These are phyloP conservation scores for Tricholoma furcatifolium DNA, from an alignment of 768 basidiomycete genomes.

Conservation along the genomic window DNA sequence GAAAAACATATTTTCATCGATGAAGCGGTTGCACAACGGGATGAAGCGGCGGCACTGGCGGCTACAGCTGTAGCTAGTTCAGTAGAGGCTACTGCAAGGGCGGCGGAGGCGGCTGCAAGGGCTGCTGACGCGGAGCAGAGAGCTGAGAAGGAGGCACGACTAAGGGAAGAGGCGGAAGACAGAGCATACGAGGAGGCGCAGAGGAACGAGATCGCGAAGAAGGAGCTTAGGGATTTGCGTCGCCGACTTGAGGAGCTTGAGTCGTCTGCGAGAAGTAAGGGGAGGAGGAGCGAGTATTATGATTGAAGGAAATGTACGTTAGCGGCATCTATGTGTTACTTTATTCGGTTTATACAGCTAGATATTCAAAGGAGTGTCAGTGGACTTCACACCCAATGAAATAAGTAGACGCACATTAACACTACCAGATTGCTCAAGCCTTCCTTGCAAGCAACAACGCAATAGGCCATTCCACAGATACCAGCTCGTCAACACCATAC, in stretches of 20 bases:
- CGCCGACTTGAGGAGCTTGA: conserved; percentile 13
- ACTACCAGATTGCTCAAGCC: background rate
- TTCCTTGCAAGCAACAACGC: conserved; percentile 39
- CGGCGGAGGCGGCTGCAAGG: conserved; percentile 10
- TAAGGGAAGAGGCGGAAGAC: conserved; percentile 14
- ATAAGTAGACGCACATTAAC: background rate
- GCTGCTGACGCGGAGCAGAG: conserved; percentile 13
- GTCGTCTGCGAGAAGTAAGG: background rate
- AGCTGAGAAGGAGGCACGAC: conserved; percentile 11
- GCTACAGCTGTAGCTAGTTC: conserved; percentile 7
- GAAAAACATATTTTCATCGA: conserved; percentile 7
- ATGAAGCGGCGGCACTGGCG: conserved; percentile 9
- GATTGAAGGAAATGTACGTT: background rate
- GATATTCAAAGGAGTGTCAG: background rate
- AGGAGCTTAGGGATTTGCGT: conserved; percentile 12
- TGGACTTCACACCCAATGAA: background rate
- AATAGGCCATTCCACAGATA: conserved; percentile 52
- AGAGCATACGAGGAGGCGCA: conserved; percentile 13
- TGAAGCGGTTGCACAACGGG: conserved; percentile 8
- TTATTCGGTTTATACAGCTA: background rate
- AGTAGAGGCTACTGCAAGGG: conserved; percentile 9
- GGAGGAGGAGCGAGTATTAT: background rate
- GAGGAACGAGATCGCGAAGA: conserved; percentile 10
- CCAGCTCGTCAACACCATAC: conserved; percentile 35
- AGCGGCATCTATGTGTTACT: no score